Base-by-base conservation (phyloP, 352 stramenopile genomes). In the Phytopythium cucurbitacearum region DNA sequence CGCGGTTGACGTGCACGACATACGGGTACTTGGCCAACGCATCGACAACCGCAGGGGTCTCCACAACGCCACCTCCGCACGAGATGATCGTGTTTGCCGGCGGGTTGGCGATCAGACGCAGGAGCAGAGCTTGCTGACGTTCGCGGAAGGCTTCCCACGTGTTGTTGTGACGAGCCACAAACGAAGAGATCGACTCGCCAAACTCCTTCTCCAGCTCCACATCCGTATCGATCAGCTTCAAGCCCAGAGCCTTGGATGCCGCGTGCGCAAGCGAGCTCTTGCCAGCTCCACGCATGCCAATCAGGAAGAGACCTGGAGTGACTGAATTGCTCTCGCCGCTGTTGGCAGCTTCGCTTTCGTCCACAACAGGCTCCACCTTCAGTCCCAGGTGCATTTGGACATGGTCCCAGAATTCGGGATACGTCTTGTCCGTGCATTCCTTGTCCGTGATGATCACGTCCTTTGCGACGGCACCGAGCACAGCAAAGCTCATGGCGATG, bases 401-500 rank as follows among this genome's bases (percentile, higher is more conserved):
- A 44, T 93, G 70, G 56, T 91, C 80, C 85, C 85, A 99, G 70
- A 98, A 99, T 50, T 97, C 97, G 3, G 96, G 96, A 67, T 98
- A 99, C 39, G 96, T 99, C 78, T 99, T 99, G 53, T 94, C 89
- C 5, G 95, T 98, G 71, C 96, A 99, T 48, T 95, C 92, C 57
- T 98, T 98, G 76, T 99, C 96, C 53, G 95, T 89, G 67, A 99
- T 98, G 41, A 95, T 85, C 5, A 99, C 87, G 59, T 97, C 91
- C 34, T 72, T 56, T 34, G 88, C 78, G 5, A 97, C 93, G 11
- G 95, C 82, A 7, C 82, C 95, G 55, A 97, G 95, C 33, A 98
- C 93, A 3, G 91, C 96, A 69, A 99, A 99, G 57, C 94, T 98
- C 96, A 99, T 99, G 16, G 96, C 96, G 73, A 99, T 99, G 53